Evolutionary conservation across 768 basidiomycete species (phyloP), one percentile per base, ranked within the genome.

Genomic region (Hygrocybe punicea): DNA sequence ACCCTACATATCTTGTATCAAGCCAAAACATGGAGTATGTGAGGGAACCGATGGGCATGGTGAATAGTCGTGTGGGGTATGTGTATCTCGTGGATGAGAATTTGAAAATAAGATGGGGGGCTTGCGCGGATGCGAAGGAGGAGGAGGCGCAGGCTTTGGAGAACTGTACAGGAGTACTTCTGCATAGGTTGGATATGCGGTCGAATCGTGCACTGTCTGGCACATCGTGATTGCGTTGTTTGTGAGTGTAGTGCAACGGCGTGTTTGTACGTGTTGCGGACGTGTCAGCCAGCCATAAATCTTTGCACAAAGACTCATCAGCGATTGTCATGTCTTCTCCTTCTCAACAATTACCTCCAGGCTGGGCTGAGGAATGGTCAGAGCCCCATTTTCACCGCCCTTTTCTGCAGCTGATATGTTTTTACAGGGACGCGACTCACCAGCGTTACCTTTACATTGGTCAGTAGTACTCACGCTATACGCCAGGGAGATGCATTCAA

Each of bases 361-460:
- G 94, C 40, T 97, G 95, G 95, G 79, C 82, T 61, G 90, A 92
- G 68, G 88, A 95, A 80, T 97, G 95, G 95, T 92, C 69, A 62
- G 78, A 71, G 40, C 56, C n/a, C n/a, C n/a, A 29, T 35, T 49
- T 19, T 47, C 51, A 29, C 58, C 56, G 29, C 19, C 47, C 45
- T 52, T 14, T 29, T 52, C 45, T 61, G 55, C 48, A 54, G 49
- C 36, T 53, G 69, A 58, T 65, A 60, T 55, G 51, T 53, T 58
- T 58, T 58, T 58, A 42, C 68, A 94, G 93, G 93, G 91, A 95
- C 71, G 75, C 78, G 52, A 79, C 79, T 58, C 80, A 89, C 71
- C 88, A 92, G 71, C 84, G 86, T 65, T 91, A 89, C 76, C 79
- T 93, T 68, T 97, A 92, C 76, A 86, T 93, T 72, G 91, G 94